Evolutionary conservation across 768 basidiomycete genomes (phyloP).

Genomic region (Termitomyces sp.): DNA sequence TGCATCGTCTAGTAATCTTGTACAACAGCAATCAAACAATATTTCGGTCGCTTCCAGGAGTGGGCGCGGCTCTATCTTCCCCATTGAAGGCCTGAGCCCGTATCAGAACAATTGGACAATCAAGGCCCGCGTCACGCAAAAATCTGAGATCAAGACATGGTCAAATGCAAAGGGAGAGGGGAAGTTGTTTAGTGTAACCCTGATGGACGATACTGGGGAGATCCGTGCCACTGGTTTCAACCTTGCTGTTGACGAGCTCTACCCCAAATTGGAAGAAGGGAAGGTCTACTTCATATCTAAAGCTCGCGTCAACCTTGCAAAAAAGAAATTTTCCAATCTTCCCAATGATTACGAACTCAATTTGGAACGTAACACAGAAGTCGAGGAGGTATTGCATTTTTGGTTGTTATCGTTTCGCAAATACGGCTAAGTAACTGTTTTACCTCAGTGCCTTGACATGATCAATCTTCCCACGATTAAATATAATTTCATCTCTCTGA

Average conservation of each 20-base stretch:
- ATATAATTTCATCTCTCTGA: slow-evolving; percentile 75
- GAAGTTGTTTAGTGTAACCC: slow-evolving; percentile 85
- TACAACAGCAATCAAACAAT: slow-evolving; percentile 14
- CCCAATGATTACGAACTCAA: slow-evolving; percentile 90
- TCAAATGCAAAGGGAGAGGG: slow-evolving; percentile 90
- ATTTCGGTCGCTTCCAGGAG: slow-evolving; percentile 8
- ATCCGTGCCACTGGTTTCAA: slow-evolving; percentile 94
- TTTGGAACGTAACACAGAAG: slow-evolving; percentile 78
- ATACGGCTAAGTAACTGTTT: slow-evolving; percentile 2
- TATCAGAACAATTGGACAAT: slow-evolving; percentile 99
- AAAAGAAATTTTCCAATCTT: slow-evolving; percentile 92
- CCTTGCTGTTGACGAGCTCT: slow-evolving; percentile 73
- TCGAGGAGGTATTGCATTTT: slow-evolving; percentile 64
- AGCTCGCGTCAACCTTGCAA: slow-evolving; percentile 90
- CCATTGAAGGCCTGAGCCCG: slow-evolving; percentile 92
- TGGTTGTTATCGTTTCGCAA: background rate
- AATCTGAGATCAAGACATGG: slow-evolving; percentile 86
- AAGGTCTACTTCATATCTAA: slow-evolving; percentile 91
- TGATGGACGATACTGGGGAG: slow-evolving; percentile 94
- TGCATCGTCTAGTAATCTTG: slow-evolving; percentile 17
- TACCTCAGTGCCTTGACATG: slow-evolving; percentile 72
- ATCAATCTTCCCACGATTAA: slow-evolving; percentile 74
- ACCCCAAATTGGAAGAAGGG: slow-evolving; percentile 81
- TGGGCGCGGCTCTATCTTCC: slow-evolving; percentile 45
- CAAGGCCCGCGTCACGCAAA: slow-evolving; percentile 88